Conservation (phyloP, 768 basidiomycete species). For the Sporobolomyces phaffii region DNA sequence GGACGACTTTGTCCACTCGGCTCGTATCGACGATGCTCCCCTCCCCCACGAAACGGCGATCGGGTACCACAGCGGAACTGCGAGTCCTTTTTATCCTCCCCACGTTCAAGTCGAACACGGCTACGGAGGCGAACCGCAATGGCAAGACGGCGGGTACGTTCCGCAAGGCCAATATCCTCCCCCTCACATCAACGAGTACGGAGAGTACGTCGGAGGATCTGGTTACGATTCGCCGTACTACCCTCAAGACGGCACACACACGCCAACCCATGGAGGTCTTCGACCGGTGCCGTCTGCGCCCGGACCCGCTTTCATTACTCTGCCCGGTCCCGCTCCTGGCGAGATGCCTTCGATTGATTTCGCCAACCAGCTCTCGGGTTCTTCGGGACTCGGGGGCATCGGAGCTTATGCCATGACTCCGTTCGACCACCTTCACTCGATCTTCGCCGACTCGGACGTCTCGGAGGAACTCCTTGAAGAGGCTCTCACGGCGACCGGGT, state of each 20-base stretch:
- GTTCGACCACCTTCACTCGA: conserved; percentile 86
- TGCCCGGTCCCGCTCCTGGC: conserved; percentile 28
- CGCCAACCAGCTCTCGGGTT: conserved; percentile 28
- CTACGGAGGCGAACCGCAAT: conserved; percentile 9
- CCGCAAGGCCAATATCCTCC: background rate
- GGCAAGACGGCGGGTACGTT: background rate
- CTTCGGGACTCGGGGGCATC: conserved; percentile 20
- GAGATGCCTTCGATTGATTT: conserved; percentile 37
- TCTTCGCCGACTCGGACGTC: conserved; percentile 76
- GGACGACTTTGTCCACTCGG: background rate
- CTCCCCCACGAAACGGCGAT: conserved; percentile 12
- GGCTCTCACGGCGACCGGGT: conserved; percentile 75
- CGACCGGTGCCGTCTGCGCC: conserved; percentile 6
- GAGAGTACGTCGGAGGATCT: conserved; percentile 8
- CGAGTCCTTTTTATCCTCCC: conserved; percentile 27
- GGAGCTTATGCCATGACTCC: conserved; percentile 67
- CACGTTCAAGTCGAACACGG: background rate
- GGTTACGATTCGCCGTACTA: conserved; percentile 26
- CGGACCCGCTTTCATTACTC: conserved; percentile 31
- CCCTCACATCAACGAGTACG: conserved; percentile 9
- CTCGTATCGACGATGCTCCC: conserved; percentile 20
- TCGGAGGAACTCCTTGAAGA: conserved; percentile 89
- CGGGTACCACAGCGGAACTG: background rate
- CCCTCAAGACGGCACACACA: background rate
- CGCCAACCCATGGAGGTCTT: background rate